Percentiles rank a stretch among this genome's conserved stretches.
Conservation (phyloP, 2,329 filamentous ascomycete genomes). For the Coniochaeta sp. region DNA sequence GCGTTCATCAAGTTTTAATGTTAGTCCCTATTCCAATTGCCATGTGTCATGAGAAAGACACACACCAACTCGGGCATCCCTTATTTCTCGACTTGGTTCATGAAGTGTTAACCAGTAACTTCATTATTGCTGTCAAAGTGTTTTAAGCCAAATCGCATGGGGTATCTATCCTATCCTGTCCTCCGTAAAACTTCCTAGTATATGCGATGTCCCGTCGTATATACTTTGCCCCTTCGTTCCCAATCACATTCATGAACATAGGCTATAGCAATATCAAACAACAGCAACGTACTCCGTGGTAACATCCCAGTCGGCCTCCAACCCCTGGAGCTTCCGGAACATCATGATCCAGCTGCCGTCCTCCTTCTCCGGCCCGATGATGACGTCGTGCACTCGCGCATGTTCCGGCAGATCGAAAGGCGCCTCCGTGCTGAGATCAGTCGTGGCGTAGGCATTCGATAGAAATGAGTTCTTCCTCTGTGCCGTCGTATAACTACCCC, state of each 20-base stretch:
- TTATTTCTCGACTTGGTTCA: too few relatives aligned
- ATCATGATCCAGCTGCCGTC: conserved; percentile 24
- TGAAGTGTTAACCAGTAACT: too few relatives aligned
- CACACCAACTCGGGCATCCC: too few relatives aligned
- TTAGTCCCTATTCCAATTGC: too few relatives aligned
- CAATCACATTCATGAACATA: too few relatives aligned
- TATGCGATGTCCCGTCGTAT: too few relatives aligned
- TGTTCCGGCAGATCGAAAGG: conserved; percentile 25
- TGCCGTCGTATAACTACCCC: neutral
- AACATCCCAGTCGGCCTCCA: conserved; percentile 22
- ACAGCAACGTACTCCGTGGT: conserved; percentile 18
- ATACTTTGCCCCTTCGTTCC: neutral
- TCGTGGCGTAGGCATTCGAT: neutral
- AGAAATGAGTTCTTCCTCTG: neutral
- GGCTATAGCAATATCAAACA: neutral
- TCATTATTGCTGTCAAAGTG: too few relatives aligned
- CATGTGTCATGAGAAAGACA: too few relatives aligned
- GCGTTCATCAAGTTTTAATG: too few relatives aligned
- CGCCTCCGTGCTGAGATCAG: conserved; percentile 17
- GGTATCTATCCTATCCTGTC: too few relatives aligned
- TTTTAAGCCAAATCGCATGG: too few relatives aligned
- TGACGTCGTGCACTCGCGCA: conserved; percentile 21
- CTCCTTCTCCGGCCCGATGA: conserved; percentile 21
- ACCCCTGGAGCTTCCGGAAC: conserved; percentile 21
- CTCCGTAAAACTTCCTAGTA: too few relatives aligned